Percentiles rank a stretch among this genome's conserved stretches.
These are phyloP conservation scores for Handroanthus guayacan DNA, from an alignment of 257 asterid species.

Conservation along the genomic window DNA sequence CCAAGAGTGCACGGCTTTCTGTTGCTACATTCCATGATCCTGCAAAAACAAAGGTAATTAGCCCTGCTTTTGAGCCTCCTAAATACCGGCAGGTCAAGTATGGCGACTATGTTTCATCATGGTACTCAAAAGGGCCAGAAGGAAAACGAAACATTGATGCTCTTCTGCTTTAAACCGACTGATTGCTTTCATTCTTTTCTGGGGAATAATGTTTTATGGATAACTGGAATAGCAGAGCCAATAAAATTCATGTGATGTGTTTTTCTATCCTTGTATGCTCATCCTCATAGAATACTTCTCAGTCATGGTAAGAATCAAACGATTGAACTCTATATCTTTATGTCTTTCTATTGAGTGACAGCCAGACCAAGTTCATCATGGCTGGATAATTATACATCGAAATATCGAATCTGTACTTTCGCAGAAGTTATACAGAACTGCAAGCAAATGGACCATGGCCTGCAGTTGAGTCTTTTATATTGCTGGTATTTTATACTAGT, in stretches of 20 bases:
- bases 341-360: no score
- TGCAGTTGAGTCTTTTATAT: no score
- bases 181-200: neutral
- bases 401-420: no score
- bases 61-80: constrained; percentile 68
- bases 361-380: no score
- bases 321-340: no score
- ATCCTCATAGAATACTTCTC: neutral
- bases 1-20: constrained; percentile 70
- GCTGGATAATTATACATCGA: no score
- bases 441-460: neutral
- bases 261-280: neutral
- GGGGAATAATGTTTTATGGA: neutral
- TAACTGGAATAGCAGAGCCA: neutral
- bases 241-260: neutral
- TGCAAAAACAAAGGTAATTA: constrained; percentile 58
- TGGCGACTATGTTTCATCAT: constrained; percentile 78
- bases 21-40: constrained; percentile 96
- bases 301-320: neutral
- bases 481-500: no score
- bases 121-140: constrained; percentile 93
- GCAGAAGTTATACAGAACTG: neutral
- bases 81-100: constrained; percentile 66
- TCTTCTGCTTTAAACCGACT: constrained; percentile 48
- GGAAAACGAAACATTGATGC: constrained; percentile 86